Conservation (phyloP, 2,329 filamentous ascomycete genomes). For the Leptosphaerulina australis region DNA sequence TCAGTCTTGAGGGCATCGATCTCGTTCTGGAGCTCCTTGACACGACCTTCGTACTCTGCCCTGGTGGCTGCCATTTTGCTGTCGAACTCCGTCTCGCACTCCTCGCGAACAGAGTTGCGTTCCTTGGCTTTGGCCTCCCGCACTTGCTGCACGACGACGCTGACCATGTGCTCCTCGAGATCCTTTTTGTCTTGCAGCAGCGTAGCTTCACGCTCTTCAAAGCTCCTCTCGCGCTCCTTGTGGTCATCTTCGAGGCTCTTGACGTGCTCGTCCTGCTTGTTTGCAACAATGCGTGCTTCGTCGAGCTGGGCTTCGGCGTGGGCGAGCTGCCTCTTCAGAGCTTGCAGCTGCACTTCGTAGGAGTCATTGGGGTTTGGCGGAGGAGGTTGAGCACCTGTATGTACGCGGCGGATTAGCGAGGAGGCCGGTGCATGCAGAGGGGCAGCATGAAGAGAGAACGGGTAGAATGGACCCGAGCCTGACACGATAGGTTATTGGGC, state of each 20-base stretch:
- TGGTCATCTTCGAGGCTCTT: constrained; percentile 42
- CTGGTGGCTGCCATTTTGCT: constrained; percentile 32
- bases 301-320: constrained; percentile 40
- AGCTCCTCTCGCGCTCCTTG: constrained; percentile 40
- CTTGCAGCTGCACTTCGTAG: constrained; percentile 39
- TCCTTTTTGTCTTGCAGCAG: constrained; percentile 48
- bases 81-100: constrained; percentile 43
- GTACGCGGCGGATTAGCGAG: constrained; percentile 30
- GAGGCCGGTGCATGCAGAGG: constrained; percentile 26
- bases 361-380: constrained; percentile 39
- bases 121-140: constrained; percentile 49
- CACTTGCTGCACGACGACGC: constrained; percentile 50
- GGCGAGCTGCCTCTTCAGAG: constrained; percentile 42
- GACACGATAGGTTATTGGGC: constrained; percentile 32
- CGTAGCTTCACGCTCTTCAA: constrained; percentile 38
- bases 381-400: constrained; percentile 32
- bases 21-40: constrained; percentile 35
- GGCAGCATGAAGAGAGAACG: constrained; percentile 26
- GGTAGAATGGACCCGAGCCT: constrained; percentile 28
- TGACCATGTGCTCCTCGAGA: constrained; percentile 51
- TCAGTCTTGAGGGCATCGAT: constrained; percentile 38
- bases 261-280: constrained; percentile 38
- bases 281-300: constrained; percentile 42
- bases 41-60: constrained; percentile 28
- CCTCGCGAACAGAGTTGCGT: constrained; percentile 43